These are phyloP conservation scores for Phytopythium vexans DNA, from an alignment of 352 stramenopile species.

Conservation along the genomic window DNA sequence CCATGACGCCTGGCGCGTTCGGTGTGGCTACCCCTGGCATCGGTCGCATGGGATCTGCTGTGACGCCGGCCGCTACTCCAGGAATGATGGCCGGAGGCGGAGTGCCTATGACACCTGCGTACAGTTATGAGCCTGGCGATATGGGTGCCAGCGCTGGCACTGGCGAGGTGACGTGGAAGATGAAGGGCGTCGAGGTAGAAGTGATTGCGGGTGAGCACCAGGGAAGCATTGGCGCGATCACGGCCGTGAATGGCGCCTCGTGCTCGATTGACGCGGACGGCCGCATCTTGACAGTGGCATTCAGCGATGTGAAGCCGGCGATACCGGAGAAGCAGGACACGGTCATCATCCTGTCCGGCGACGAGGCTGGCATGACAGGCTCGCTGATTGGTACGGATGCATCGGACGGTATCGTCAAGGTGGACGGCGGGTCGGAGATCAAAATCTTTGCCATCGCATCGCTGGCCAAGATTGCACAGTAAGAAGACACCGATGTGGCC, in stretches of 20 bases:
- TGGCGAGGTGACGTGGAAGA: slow-evolving; percentile 85
- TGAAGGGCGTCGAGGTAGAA: slow-evolving; percentile 84
- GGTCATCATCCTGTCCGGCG: slow-evolving; percentile 83
- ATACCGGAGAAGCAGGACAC: slow-evolving; percentile 86
- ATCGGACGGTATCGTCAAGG: slow-evolving; percentile 87
- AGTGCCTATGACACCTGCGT: slow-evolving; percentile 77
- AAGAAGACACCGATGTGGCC: slow-evolving; percentile 13
- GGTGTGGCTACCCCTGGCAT: slow-evolving; percentile 67
- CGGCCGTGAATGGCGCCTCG: slow-evolving; percentile 59
- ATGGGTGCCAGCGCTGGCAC: slow-evolving; percentile 25
- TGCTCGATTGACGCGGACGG: slow-evolving; percentile 83
- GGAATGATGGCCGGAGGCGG: slow-evolving; percentile 64
- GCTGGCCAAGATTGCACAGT: slow-evolving; percentile 83
- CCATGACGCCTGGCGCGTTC: slow-evolving; percentile 84
- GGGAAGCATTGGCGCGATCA: slow-evolving; percentile 73
- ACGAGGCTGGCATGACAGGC: slow-evolving; percentile 81
- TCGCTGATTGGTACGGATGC: slow-evolving; percentile 86
- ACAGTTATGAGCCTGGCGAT: slow-evolving; percentile 52
- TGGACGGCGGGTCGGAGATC: slow-evolving; percentile 86
- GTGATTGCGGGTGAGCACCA: slow-evolving; percentile 64
- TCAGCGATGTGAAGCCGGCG: slow-evolving; percentile 71
- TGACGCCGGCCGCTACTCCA: slow-evolving; percentile 64
- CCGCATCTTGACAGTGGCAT: slow-evolving; percentile 55
- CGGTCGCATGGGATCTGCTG: slow-evolving; percentile 63
- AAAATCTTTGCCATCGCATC: slow-evolving; percentile 86